Evolutionary conservation across 75 land plant genomes (phyloP).

Genomic region (Azolla pinnata): DNA sequence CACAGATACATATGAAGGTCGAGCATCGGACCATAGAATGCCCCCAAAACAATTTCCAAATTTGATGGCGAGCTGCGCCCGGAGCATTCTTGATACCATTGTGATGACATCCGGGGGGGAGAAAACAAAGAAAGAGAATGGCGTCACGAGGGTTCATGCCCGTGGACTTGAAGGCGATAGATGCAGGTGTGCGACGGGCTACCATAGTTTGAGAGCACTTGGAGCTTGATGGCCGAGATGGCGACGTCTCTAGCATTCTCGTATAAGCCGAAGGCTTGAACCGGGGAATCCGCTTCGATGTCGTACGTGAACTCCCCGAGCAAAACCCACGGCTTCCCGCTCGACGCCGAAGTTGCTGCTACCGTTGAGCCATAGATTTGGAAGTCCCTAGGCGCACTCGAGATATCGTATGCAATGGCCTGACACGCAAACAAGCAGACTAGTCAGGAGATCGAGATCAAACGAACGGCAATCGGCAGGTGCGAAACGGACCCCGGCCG

Average conservation of each 20-base stretch:
- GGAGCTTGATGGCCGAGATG: conserved; percentile 61
- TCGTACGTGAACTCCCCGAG: conserved; percentile 71
- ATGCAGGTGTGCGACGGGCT: conserved; percentile 76
- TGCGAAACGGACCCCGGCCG: too few relatives aligned
- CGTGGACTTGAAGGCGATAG: conserved; percentile 91
- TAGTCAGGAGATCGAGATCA: neutral
- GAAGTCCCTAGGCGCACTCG: conserved; percentile 82
- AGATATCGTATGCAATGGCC: conserved; percentile 74
- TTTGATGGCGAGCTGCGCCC: too few relatives aligned
- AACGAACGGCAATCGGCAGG: too few relatives aligned
- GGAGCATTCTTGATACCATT: too few relatives aligned
- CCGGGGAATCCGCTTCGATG: conserved; percentile 48
- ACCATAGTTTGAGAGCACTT: conserved; percentile 84
- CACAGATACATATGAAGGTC: too few relatives aligned
- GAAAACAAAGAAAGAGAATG: too few relatives aligned
- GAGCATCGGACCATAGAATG: too few relatives aligned
- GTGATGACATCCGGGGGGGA: too few relatives aligned
- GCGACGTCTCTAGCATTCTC: conserved; percentile 21
- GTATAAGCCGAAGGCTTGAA: conserved; percentile 56
- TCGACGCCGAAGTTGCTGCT: conserved; percentile 20
- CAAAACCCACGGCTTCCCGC: conserved; percentile 26
- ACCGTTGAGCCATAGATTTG: conserved; percentile 68
- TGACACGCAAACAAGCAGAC: conserved; percentile 18
- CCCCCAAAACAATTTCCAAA: too few relatives aligned
- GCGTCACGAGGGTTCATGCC: conserved; percentile 43